A percentile compares a stretch with the other conserved stretches of the same genome.
phyloP scores from a whole-genome alignment of 257 asterid genomes.

The Penstemon barbatus region DNA sequence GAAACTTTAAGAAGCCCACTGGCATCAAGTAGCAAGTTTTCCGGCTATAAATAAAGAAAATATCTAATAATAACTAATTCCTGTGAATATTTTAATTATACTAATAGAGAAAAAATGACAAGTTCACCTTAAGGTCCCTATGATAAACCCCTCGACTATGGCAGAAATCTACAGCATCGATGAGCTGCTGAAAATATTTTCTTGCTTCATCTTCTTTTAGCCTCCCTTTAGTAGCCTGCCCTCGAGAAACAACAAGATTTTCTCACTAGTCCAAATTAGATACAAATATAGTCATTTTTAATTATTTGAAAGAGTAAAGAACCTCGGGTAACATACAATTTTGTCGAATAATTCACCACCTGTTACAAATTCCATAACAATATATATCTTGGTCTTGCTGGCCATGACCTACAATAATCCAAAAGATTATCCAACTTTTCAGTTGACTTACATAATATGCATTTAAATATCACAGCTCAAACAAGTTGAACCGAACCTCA shows the following conservation, averaged over 20 bases:
- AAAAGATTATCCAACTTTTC: constrained; percentile 19
- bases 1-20: constrained; percentile 62
- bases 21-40: constrained; percentile 59
- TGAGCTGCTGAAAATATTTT: constrained; percentile 88
- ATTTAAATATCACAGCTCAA: constrained; percentile 4
- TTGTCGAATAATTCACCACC: constrained; percentile 98
- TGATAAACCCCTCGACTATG: constrained; percentile 95
- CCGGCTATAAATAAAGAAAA: constrained; percentile 44
- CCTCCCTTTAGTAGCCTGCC: constrained; percentile 81
- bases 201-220: constrained; percentile 97
- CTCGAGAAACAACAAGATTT: constrained; percentile 23
- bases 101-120: background rate
- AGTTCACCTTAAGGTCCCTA: constrained; percentile 80
- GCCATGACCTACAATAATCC: constrained; percentile 85
- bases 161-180: constrained; percentile 91
- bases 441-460: background rate
- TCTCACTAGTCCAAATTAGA: constrained; percentile 2
- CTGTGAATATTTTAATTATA: too few species aligned
- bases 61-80: background rate
- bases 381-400: constrained; percentile 91
- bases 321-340: constrained; percentile 52
- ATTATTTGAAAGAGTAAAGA: background rate
- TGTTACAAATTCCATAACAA: constrained; percentile 86
- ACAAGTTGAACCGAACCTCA: constrained; percentile 56
- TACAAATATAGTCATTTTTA: constrained; percentile 21